Evolutionary conservation across 768 basidiomycete genomes (phyloP), one percentile per base, ranked within the genome.

Genomic region (Lentinula aciculospora): DNA sequence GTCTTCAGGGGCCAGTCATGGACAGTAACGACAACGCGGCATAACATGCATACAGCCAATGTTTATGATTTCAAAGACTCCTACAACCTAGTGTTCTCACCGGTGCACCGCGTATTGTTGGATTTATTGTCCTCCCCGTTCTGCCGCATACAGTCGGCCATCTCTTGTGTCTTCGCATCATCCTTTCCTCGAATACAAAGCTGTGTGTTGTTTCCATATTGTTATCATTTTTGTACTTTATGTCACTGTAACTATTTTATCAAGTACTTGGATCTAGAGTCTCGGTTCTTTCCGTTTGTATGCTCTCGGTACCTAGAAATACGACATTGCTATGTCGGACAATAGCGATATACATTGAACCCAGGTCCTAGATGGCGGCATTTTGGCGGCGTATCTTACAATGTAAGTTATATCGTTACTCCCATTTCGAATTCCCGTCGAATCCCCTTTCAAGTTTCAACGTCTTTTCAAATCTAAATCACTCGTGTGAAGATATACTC

Each of bases 31-130:
- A 45, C 54, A 19, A 44, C 25, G 42, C 54, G 54, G 54, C 54
- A 56, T 42, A 45, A 46, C 54, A 49, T 49, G 47, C 47, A 49
- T 31, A 49, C 19, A 34, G 54, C 54, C 28, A 25, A 56, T 31
- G 42, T 34, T 56, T 29, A 57, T 57, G 47, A 51, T 36, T 42
- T 40, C 32, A 15, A n/a, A 49, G 53, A 54, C 21, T 34, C 36
- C 53, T 51, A 58, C 39, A 49, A 58, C 56, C 51, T 36, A 25
- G 49, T 40, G 36, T 53, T 53, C 19, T 53, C 23, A 53, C 23
- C 42, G 36, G 51, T 53, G 51, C 39, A 39, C 36, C 51, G 51
- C 36, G 25, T 53, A 4, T 36, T 17, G n/a, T 39, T 53, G 3
- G 39, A 23, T 53, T 28, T 25, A 8, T 34, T 13, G 15, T 13